These are phyloP conservation scores for Hypoxylon sp. DNA, from an alignment of 2,329 filamentous ascomycete species.

Conservation along the genomic window DNA sequence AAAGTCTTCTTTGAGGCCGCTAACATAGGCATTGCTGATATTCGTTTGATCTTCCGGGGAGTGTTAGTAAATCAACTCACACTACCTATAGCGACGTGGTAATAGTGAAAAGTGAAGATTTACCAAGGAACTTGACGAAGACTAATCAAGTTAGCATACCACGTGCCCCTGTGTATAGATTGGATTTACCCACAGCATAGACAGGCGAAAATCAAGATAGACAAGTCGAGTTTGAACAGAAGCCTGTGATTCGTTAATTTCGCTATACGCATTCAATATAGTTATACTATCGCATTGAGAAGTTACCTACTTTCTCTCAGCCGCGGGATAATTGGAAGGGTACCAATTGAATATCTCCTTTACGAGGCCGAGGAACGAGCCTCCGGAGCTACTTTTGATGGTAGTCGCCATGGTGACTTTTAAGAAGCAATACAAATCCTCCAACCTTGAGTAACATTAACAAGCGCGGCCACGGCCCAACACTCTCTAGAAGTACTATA, in stretches of 20 bases:
- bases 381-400: constrained; percentile 14
- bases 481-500: background rate
- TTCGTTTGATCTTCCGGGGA: constrained; percentile 48
- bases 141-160: constrained; percentile 36
- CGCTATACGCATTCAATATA: background rate
- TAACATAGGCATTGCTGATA: constrained; percentile 55
- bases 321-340: constrained; percentile 48
- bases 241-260: constrained; percentile 39
- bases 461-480: background rate
- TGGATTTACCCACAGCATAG: constrained; percentile 49
- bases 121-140: constrained; percentile 52
- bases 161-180: background rate
- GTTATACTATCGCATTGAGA: background rate
- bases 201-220: constrained; percentile 50
- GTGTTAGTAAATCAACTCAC: background rate
- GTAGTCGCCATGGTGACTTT: constrained; percentile 22
- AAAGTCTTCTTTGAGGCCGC: constrained; percentile 56
- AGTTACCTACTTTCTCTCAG: constrained; percentile 48
- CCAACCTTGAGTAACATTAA: background rate
- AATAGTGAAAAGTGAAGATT: background rate
- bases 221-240: constrained; percentile 51
- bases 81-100: too few relatives aligned
- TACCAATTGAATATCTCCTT: constrained; percentile 54
- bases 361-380: constrained; percentile 41
- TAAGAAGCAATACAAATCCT: background rate